Evolutionary conservation across 2,329 filamentous ascomycete genomes (phyloP).

Genomic region (Botrytis tulipae): DNA sequence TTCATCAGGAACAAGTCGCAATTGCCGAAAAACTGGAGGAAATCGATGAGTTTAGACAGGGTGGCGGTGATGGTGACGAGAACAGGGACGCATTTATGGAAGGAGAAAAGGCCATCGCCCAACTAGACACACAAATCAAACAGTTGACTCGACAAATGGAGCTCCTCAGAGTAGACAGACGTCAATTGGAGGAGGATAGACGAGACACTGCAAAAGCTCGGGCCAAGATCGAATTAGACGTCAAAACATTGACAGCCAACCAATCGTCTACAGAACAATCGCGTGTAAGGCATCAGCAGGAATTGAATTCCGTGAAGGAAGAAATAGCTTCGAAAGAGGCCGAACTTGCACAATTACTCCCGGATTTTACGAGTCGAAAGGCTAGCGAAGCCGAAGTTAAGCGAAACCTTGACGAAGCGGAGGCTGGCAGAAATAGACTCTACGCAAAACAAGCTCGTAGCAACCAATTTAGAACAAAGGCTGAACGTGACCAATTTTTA

Average conservation of each 20-base stretch:
- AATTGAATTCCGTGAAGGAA: slow-evolving; percentile 68
- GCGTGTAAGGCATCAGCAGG: slow-evolving; percentile 66
- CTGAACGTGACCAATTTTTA: slow-evolving; percentile 82
- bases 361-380: slow-evolving; percentile 72
- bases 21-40: slow-evolving; percentile 75
- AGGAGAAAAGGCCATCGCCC: slow-evolving; percentile 74
- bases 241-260: slow-evolving; percentile 79
- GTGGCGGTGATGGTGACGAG: slow-evolving; percentile 79
- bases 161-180: slow-evolving; percentile 78
- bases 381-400: slow-evolving; percentile 69
- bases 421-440: slow-evolving; percentile 72
- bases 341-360: slow-evolving; percentile 72
- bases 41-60: slow-evolving; percentile 77
- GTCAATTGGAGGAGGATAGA: slow-evolving; percentile 85
- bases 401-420: slow-evolving; percentile 70
- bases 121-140: slow-evolving; percentile 75
- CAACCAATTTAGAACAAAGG: slow-evolving; percentile 82
- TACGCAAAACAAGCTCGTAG: slow-evolving; percentile 91
- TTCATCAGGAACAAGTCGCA: slow-evolving; percentile 82
- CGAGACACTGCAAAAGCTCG: slow-evolving; percentile 75
- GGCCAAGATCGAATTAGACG: slow-evolving; percentile 82
- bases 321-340: slow-evolving; percentile 75
- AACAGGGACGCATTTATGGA: slow-evolving; percentile 73
- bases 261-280: slow-evolving; percentile 75
- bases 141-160: slow-evolving; percentile 80